Conservation (phyloP, 352 stramenopile genomes). For the Thalassiosira mediterranea region DNA sequence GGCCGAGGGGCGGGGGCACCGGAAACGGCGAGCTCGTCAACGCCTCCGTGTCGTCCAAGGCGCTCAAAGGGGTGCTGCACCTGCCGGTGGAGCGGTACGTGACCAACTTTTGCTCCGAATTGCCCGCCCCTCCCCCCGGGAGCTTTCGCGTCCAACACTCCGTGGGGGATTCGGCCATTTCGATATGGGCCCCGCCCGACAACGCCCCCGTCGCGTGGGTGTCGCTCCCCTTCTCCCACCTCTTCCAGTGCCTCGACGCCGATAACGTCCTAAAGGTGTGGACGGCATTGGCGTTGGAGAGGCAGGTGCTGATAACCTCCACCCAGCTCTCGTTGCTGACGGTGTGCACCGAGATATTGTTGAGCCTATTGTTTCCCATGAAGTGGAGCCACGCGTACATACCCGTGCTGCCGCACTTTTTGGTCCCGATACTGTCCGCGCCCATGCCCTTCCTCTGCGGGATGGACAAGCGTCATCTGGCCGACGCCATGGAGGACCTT, state of each 20-base stretch:
- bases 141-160: slow-evolving; percentile 73
- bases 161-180: slow-evolving; percentile 69
- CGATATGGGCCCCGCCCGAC: slow-evolving; percentile 79
- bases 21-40: slow-evolving; percentile 65
- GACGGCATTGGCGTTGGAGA: slow-evolving; percentile 75
- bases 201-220: slow-evolving; percentile 81
- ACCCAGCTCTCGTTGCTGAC: slow-evolving; percentile 66
- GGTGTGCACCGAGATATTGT: slow-evolving; percentile 71
- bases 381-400: slow-evolving; percentile 87
- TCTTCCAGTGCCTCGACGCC: slow-evolving; percentile 82
- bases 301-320: slow-evolving; percentile 74
- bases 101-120: slow-evolving; percentile 94
- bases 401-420: slow-evolving; percentile 71
- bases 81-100: slow-evolving; percentile 96
- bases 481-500: slow-evolving; percentile 65
- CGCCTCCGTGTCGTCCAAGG: too few species aligned
- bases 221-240: slow-evolving; percentile 66
- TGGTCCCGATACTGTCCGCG: slow-evolving; percentile 82
- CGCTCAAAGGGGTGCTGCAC: too few species aligned
- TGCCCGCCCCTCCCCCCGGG: slow-evolving; percentile 91
- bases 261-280: slow-evolving; percentile 77
- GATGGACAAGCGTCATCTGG: slow-evolving; percentile 74
- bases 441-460: slow-evolving; percentile 84
- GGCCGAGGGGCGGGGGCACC: too few species aligned
- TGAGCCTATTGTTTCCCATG: slow-evolving; percentile 77